A percentile compares a stretch with the other conserved stretches of the same genome.
phyloP scores from a whole-genome alignment of 2,329 filamentous ascomycete genomes.

The Kalmusia sp. region DNA sequence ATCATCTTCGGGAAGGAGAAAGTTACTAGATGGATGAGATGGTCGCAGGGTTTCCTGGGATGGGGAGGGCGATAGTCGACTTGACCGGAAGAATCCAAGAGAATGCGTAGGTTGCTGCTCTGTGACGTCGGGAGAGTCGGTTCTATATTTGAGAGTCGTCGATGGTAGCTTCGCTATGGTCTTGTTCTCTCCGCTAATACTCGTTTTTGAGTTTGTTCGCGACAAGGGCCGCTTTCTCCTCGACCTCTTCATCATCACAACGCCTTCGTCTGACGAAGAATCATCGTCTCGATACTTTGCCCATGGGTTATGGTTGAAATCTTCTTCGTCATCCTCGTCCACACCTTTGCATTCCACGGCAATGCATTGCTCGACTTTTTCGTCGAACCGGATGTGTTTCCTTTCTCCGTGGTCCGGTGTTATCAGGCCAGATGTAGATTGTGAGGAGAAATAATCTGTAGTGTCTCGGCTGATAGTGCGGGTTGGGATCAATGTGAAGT shows the following conservation, averaged over 20 bases:
- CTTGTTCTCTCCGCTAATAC: conserved; percentile 71
- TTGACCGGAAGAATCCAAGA: conserved; percentile 53
- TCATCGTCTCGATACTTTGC: conserved; percentile 54
- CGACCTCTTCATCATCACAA: conserved; percentile 81
- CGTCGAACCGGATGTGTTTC: conserved; percentile 95
- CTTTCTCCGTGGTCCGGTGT: conserved; percentile 69
- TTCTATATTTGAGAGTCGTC: conserved; percentile 84
- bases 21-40: conserved; percentile 69
- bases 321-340: conserved; percentile 69
- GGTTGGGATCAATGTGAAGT: conserved; percentile 71
- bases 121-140: conserved; percentile 74
- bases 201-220: conserved; percentile 63
- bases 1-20: conserved; percentile 68
- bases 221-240: conserved; percentile 58
- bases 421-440: conserved; percentile 73
- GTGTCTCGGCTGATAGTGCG: conserved; percentile 67
- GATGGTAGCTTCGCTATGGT: conserved; percentile 88
- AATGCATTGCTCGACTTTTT: conserved; percentile 94
- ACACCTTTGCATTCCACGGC: conserved; percentile 87
- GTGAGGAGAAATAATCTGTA: conserved; percentile 70
- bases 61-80: conserved; percentile 71
- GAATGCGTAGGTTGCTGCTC: conserved; percentile 56
- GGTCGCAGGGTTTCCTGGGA: conserved; percentile 85
- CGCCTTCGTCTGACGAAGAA: conserved; percentile 73
- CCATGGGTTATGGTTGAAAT: conserved; percentile 50